A percentile compares a stretch with the other conserved stretches of the same genome.
phyloP scores from a whole-genome alignment of 140 eudicot genomes.

The Anethum foeniculum region DNA sequence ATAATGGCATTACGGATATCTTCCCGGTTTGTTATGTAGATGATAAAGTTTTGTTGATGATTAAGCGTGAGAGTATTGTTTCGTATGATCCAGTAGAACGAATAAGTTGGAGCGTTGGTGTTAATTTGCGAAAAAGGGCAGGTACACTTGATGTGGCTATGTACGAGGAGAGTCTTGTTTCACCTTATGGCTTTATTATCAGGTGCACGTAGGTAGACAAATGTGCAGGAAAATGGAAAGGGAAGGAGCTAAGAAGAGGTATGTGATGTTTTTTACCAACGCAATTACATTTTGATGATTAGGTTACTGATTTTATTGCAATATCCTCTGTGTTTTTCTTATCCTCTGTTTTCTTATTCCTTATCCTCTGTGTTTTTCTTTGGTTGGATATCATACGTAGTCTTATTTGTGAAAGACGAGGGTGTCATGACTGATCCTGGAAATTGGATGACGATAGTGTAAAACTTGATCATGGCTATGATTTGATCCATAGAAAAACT shows the following conservation, averaged over 20 bases:
- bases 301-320: neutral
- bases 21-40: neutral
- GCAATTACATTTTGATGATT: neutral
- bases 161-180: constrained; percentile 11
- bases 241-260: neutral
- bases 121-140: neutral
- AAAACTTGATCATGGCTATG: neutral
- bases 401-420: neutral
- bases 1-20: neutral
- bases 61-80: neutral
- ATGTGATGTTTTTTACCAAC: neutral
- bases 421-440: neutral
- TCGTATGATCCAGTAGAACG: neutral
- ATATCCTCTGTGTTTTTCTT: neutral
- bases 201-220: neutral
- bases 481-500: neutral
- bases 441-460: neutral
- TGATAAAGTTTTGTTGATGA: neutral
- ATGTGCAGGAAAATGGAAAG: neutral
- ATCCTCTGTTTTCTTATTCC: neutral
- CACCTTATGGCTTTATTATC: neutral
- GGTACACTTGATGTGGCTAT: neutral
- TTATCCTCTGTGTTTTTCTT: neutral
- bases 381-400: neutral
- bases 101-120: neutral